A percentile compares a stretch with the other conserved stretches of the same genome.
Conservation (phyloP, 805 yeast genomes). For the Vanderwaltozyma polyspora region DNA sequence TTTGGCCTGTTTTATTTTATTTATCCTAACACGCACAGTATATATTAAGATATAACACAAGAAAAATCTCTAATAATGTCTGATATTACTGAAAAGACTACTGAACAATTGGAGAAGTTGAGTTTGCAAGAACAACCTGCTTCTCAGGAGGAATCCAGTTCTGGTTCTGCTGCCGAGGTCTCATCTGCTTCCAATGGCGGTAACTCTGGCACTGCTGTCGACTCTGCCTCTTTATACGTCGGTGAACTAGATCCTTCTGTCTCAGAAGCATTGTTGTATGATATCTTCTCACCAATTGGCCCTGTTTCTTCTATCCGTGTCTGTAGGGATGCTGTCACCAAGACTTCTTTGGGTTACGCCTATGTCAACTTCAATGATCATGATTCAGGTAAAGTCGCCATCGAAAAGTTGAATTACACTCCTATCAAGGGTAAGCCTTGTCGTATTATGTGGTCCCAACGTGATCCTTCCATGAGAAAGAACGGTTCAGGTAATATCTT, state of each 20-base stretch:
- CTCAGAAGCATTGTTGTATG: conserved; percentile 89
- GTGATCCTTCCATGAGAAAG: conserved; percentile 93
- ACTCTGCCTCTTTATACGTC: conserved; percentile 83
- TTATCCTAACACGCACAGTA: too few relatives aligned
- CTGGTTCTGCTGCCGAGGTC: conserved; percentile 31
- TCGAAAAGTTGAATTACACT: conserved; percentile 90
- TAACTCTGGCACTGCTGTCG: conserved; percentile 32
- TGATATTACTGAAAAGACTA: conserved; percentile 29
- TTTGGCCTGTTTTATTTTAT: too few relatives aligned
- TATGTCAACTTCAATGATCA: conserved; percentile 89
- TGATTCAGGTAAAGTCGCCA: conserved; percentile 86
- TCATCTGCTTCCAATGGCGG: conserved; percentile 76
- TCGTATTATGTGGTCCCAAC: conserved; percentile 99
- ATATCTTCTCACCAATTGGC: conserved; percentile 88
- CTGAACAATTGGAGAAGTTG: conserved; percentile 28
- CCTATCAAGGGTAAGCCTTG: conserved; percentile 91
- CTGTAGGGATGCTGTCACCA: conserved; percentile 95
- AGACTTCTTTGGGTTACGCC: conserved; percentile 95
- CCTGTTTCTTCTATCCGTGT: conserved; percentile 95
- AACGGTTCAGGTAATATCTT: conserved; percentile 93
- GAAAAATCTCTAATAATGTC: too few relatives aligned
- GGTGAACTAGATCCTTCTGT: conserved; percentile 92
- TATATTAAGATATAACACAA: too few relatives aligned
- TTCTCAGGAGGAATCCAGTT: too few relatives aligned
- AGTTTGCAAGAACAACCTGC: conserved; percentile 24